A percentile compares a stretch with the other conserved stretches of the same genome.
Conservation (phyloP, 441 rosid species). For the Dalechampia spathulata region DNA sequence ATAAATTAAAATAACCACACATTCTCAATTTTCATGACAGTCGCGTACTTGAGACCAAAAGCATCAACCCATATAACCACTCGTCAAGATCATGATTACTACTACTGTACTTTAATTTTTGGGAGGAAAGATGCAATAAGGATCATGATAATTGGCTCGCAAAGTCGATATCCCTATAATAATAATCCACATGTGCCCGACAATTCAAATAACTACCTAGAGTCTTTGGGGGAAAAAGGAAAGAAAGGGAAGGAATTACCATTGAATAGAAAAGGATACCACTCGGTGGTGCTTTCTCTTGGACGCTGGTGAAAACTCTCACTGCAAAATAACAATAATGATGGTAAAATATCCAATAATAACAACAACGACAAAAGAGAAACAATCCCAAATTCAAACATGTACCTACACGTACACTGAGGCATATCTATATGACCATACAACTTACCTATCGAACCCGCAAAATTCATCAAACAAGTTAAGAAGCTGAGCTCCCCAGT, state of each 20-base stretch:
- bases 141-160: too few relatives aligned
- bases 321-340: too few relatives aligned
- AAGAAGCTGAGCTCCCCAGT: conserved; percentile 94
- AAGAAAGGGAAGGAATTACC: conserved; percentile 4
- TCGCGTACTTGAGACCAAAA: neutral
- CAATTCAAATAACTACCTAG: neutral
- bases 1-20: too few relatives aligned
- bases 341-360: too few relatives aligned
- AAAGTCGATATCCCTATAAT: too few relatives aligned
- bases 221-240: neutral
- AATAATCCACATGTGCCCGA: too few relatives aligned
- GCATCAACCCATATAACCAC: neutral
- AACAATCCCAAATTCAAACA: too few relatives aligned
- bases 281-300: conserved; percentile 78
- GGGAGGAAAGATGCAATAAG: too few relatives aligned
- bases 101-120: too few relatives aligned
- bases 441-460: conserved; percentile 67
- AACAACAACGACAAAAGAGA: too few relatives aligned
- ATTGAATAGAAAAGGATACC: conserved; percentile 94
- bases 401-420: neutral
- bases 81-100: neutral
- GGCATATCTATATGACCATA: neutral
- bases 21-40: too few relatives aligned
- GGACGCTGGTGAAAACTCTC: conserved; percentile 85
- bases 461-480: conserved; percentile 72